Conservation (phyloP, 2,329 filamentous ascomycete genomes). For the Talaromyces amestolkiae region DNA sequence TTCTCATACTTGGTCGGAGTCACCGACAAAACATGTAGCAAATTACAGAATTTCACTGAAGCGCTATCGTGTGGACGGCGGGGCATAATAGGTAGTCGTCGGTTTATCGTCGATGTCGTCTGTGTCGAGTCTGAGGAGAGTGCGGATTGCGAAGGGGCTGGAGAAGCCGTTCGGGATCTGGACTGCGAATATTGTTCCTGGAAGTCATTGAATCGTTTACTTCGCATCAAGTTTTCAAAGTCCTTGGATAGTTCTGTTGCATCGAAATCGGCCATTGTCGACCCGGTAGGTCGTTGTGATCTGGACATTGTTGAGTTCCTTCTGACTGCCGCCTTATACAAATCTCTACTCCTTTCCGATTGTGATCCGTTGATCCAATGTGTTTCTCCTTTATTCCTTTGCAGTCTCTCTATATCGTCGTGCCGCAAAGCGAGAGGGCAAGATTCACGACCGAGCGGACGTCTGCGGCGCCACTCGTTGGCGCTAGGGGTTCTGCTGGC, state of each 20-base stretch:
- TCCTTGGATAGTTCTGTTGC: slow-evolving; percentile 72
- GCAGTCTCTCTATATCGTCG: neutral
- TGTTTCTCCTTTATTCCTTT: neutral
- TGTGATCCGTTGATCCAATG: too few relatives aligned
- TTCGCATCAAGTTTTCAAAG: slow-evolving; percentile 83
- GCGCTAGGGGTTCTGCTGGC: neutral
- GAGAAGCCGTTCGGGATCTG: slow-evolving; percentile 59
- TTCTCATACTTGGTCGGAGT: slow-evolving; percentile 96
- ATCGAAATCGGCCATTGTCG: slow-evolving; percentile 17
- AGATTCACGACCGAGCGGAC: neutral
- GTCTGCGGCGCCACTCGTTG: slow-evolving; percentile 2
- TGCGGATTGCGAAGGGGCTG: slow-evolving; percentile 42
- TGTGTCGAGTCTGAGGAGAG: slow-evolving; percentile 35
- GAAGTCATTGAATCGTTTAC: slow-evolving; percentile 81
- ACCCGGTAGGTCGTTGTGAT: slow-evolving; percentile 5
- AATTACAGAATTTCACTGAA: slow-evolving; percentile 74
- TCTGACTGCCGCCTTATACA: neutral
- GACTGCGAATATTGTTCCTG: slow-evolving; percentile 58
- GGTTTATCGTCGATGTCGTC: slow-evolving; percentile 36
- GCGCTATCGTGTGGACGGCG: slow-evolving; percentile 70
- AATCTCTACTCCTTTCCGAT: neutral
- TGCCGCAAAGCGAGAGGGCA: neutral
- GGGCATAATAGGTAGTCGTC: slow-evolving; percentile 63
- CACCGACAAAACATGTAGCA: slow-evolving; percentile 78
- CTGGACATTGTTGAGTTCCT: slow-evolving; percentile 9